Evolutionary conservation across 495 filamentous ascomycete species (phyloP), one percentile per base, ranked within the genome.

Genomic region (Cenococcum geophilum): DNA sequence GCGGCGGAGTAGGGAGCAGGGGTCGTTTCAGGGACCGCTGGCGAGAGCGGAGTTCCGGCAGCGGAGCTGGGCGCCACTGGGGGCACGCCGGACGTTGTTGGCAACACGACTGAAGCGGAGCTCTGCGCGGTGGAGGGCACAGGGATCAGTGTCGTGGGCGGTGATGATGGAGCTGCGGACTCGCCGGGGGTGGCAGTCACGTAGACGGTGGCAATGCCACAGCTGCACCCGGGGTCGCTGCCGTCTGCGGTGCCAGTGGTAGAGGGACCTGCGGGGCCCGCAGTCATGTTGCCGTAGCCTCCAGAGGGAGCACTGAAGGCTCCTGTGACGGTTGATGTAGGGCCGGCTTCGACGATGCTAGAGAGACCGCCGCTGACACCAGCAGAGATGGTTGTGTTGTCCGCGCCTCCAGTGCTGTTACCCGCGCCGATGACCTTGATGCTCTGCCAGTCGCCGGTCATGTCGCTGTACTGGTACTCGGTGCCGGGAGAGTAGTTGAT

Each of bases 401-500:
- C 36, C 23, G 18, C 45, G 60, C 65, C 60, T 23, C 63, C 66
- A 6, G 56, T 43, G 6, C 43, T 40, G 32, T 66, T 50, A 22
- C 60, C 65, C 16, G 18, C 50, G 32, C 57, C 68, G 32, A 68
- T 14, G 43, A 71, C 59, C 47, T 73, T 61, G 61, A 76, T 75
- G 48, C 70, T 74, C 59, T 72, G 23, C 58, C 57, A 74, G 27
- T 52, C 60, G 47, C 91, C 91, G 34, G 76, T 79, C 43, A 74
- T 68, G 71, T 91, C 87, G n/a, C 74, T 75, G 64, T 85, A 93
- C 36, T 77, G 66, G 66, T 93, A 93, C 67, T 83, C 79, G 37
- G 79, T 82, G 54, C 85, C 90, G 21, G 75, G 79, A 60, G 80
- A 83, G 76, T 78, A 87, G 75, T 95, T 89, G 34, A 77, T 79